Evolutionary conservation across 192 early-diverging fungal genomes (phyloP), one percentile per base, ranked within the genome.

Genomic region (Phlyctochytrium arcticum): DNA sequence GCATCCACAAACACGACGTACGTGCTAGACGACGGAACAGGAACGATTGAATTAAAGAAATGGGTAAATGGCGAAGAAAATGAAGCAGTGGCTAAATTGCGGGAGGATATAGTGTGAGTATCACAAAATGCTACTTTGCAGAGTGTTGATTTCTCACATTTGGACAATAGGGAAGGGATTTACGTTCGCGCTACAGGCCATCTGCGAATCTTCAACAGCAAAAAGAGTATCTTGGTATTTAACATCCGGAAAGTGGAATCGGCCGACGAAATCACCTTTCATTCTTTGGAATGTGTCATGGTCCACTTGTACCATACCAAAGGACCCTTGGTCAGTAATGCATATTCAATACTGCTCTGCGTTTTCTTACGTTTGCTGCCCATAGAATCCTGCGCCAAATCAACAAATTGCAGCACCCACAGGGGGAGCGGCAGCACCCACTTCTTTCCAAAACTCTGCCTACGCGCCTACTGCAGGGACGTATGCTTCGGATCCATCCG

Each of bases 11-110:
- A 85, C 54, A 57, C 80, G 27, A 78, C 62, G n/a, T 96, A 89
- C 70, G 70, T 73, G 17, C 47, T 96, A 5, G 88, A 93, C 46
- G 93, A 96, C 71, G 92, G 92, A 17, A 88, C 90, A 15, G 87
- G 89, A 19, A 68, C 49, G 50, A 85, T 91, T 26, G 92, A 96
- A 34, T 85, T 83, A 26, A 82, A 79, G 54, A 76, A 82, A 57
- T 93, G 80, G 72, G 24, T 80, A 6, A 74, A 80, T n/a, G 66
- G 73, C 0, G 71, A 76, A 23, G 77, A 76, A 2, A 68, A 67
- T 53, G 50, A 69, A 34, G n/a, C n/a, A n/a, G n/a, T n/a, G n/a
- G n/a, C n/a, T n/a, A n/a, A n/a, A n/a, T 17, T n/a, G 3, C n/a
- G n/a, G n/a, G n/a, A n/a, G n/a, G n/a, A n/a, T n/a, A n/a, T n/a